These are phyloP conservation scores for Helianthus annuus DNA, from an alignment of 129 eudicot species.

Conservation along the genomic window DNA sequence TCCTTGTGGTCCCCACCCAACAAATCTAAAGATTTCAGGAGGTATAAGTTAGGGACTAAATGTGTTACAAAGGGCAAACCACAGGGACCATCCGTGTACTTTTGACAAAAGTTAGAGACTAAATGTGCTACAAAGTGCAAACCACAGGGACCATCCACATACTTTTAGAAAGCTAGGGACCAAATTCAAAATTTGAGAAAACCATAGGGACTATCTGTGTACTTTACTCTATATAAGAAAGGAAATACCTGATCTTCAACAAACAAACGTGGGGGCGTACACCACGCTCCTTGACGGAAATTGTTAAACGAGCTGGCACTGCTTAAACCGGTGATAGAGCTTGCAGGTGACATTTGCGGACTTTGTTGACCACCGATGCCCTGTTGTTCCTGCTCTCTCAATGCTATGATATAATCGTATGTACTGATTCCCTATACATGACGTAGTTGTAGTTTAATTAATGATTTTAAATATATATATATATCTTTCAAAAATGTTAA, in stretches of 20 bases:
- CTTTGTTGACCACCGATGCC: constrained; percentile 87
- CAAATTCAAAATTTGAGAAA: too few species aligned
- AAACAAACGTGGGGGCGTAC: constrained; percentile 94
- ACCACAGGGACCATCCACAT: too few species aligned
- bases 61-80: too few species aligned
- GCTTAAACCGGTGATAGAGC: constrained; percentile 93
- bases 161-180: too few species aligned
- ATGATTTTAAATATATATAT: neutral
- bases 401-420: constrained; percentile 88
- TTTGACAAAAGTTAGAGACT: too few species aligned
- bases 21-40: too few species aligned
- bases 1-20: too few species aligned
- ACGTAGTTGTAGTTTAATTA: neutral
- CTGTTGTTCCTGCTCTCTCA: constrained; percentile 93
- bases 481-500: neutral
- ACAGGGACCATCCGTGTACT: too few species aligned
- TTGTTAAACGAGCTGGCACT: constrained; percentile 86
- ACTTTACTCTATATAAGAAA: too few species aligned
- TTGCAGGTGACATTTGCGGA: constrained; percentile 94
- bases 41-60: too few species aligned
- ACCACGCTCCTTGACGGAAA: constrained; percentile 96
- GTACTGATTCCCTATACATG: constrained; percentile 84
- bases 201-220: too few species aligned
- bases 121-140: too few species aligned
- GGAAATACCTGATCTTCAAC: constrained; percentile 89